phyloP scores from a whole-genome alignment of 805 yeast genomes.

The Saturnispora sekii region DNA sequence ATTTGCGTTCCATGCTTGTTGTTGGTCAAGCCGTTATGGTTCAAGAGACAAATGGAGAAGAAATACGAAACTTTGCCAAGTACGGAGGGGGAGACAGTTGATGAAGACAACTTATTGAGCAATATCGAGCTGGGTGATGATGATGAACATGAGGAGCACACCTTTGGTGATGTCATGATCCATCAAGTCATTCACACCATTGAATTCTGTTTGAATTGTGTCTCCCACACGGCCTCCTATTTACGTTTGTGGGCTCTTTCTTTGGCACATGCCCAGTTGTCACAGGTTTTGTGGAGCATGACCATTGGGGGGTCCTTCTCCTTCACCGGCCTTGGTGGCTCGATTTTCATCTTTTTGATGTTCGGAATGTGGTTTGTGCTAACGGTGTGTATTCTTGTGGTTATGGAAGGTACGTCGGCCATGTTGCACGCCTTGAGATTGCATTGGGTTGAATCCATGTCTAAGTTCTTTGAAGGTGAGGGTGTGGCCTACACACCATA shows the following conservation, averaged over 20 bases:
- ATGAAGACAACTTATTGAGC: conserved; percentile 25
- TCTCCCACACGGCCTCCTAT: conserved; percentile 97
- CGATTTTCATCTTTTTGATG: conserved; percentile 62
- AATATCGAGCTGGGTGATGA: conserved; percentile 34
- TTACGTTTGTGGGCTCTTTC: conserved; percentile 96
- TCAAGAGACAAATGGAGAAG: conserved; percentile 39
- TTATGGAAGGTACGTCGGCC: conserved; percentile 99
- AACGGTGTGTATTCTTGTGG: conserved; percentile 82
- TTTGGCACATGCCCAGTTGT: conserved; percentile 91
- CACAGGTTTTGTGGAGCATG: conserved; percentile 95
- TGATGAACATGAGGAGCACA: conserved; percentile 47
- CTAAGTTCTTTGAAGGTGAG: conserved; percentile 95
- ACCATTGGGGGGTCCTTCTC: conserved; percentile 76
- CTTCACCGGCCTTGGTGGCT: conserved; percentile 53
- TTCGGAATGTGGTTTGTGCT: conserved; percentile 93
- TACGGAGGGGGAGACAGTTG: conserved; percentile 15
- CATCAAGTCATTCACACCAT: conserved; percentile 97
- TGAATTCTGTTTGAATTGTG: conserved; percentile 94
- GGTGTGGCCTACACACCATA: conserved; percentile 90
- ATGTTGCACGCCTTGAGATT: conserved; percentile 97
- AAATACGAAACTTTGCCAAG: conserved; percentile 32
- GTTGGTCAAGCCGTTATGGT: conserved; percentile 65
- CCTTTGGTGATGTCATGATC: conserved; percentile 89
- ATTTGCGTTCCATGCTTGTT: conserved; percentile 90
- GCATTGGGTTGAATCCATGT: conserved; percentile 99